phyloP scores from a whole-genome alignment of 352 stramenopile species.

The Blastocystis sp. region DNA sequence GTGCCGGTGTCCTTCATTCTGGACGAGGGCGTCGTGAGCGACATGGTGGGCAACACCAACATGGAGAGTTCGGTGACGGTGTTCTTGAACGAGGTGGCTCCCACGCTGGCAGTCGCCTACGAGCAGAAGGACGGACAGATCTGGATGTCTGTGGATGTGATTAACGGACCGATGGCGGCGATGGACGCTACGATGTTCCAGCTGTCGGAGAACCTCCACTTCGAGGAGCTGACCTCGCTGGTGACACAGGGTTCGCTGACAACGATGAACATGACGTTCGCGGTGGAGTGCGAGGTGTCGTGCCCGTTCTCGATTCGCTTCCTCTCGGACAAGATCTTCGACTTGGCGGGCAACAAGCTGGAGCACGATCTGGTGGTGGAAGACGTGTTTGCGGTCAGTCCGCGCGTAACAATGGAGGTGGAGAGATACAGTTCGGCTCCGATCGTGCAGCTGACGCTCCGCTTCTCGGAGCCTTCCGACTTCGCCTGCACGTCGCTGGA shows the following conservation, averaged over 20 bases:
- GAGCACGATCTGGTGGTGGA: neutral
- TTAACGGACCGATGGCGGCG: neutral
- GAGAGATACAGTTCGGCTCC: neutral
- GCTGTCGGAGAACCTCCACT: neutral
- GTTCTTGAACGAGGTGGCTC: neutral
- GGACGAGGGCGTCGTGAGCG: neutral
- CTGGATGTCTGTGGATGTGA: neutral
- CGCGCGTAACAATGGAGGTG: neutral
- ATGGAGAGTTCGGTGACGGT: neutral
- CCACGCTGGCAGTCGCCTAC: neutral
- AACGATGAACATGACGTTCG: neutral
- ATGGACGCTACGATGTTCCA: neutral
- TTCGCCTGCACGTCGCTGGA: neutral
- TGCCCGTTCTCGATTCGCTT: constrained; percentile 37
- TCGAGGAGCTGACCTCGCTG: neutral
- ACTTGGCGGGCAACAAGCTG: constrained; percentile 34
- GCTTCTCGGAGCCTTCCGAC: constrained; percentile 7
- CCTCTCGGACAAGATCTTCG: constrained; percentile 26
- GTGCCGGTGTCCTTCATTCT: neutral
- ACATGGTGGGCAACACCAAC: constrained; percentile 8
- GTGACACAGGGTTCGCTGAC: neutral
- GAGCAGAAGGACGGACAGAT: neutral
- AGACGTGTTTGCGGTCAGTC: neutral
- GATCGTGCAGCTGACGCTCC: neutral
- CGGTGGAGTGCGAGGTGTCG: neutral